phyloP scores from a whole-genome alignment of 2,329 filamentous ascomycete genomes.

The Aspergillus alliaceus region DNA sequence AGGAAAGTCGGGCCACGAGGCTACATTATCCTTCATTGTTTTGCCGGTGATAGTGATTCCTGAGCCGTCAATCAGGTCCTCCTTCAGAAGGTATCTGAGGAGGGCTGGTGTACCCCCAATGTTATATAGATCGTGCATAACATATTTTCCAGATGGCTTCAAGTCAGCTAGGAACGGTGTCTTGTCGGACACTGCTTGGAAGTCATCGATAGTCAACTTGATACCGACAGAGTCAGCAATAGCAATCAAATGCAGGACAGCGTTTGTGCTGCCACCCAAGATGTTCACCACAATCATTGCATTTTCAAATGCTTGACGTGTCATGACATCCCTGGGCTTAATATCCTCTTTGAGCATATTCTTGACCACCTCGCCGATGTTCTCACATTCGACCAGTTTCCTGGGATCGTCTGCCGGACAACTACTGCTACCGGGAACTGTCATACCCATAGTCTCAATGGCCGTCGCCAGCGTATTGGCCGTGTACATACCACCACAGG shows the following conservation, averaged over 20 bases:
- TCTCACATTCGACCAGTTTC: constrained; percentile 69
- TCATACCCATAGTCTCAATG: constrained; percentile 73
- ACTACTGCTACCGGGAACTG: constrained; percentile 74
- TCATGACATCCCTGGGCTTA: constrained; percentile 72
- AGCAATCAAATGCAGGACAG: constrained; percentile 76
- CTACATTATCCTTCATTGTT: constrained; percentile 59
- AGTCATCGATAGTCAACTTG: constrained; percentile 77
- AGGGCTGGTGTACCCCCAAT: constrained; percentile 60
- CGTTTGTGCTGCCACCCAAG: constrained; percentile 77
- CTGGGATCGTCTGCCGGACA: constrained; percentile 68
- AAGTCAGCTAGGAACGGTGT: constrained; percentile 81
- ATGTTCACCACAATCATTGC: constrained; percentile 82
- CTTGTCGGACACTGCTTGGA: constrained; percentile 77
- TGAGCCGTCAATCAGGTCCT: constrained; percentile 58
- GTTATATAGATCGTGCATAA: constrained; percentile 58
- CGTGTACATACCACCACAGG: constrained; percentile 84
- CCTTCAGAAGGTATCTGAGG: constrained; percentile 58
- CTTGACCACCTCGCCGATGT: constrained; percentile 67
- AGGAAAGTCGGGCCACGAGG: constrained; percentile 63
- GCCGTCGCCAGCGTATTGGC: constrained; percentile 74
- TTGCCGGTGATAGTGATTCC: constrained; percentile 62
- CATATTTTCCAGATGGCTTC: constrained; percentile 71
- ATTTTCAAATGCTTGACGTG: constrained; percentile 77
- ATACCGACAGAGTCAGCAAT: constrained; percentile 76
- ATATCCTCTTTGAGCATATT: constrained; percentile 72